Base-by-base conservation (phyloP, 805 yeast genomes). In the Suhomyces prunicola region DNA sequence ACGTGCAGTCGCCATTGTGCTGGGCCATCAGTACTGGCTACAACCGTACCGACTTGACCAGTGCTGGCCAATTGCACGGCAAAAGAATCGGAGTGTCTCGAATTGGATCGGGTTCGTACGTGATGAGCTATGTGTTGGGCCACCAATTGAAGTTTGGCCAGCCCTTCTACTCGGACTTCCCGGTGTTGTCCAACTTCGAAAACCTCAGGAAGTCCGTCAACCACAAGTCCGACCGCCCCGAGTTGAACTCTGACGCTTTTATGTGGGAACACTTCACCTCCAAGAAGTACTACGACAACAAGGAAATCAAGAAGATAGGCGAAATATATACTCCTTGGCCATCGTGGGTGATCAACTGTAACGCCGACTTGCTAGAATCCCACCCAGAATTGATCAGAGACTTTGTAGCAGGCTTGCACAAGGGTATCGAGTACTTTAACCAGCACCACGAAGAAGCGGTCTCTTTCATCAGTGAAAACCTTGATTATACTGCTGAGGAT, bases 261-360 rank as follows among this genome's bases (percentile, higher is more conserved):
- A 88, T 92, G 96, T 91, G 97, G 97, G 97, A 91, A 64, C 81
- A 88, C 69, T 91, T 91, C 74, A 91, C 97, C 1, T 84, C 92
- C 33, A 91, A 91, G 65, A 83, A 82, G 66, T 91, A 88, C 72
- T 90, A 88, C 67, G 97, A 89, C 63, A 79, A 72, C 51, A 80
- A 82, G 19, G 97, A 90, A 61, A 85, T 92, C 70, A 89, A 87
- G 70, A 76, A 81, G 59, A 84, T 91, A 55, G 97, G 96, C 13
- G 89, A 88, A 58, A 90, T 91, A 53, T 88, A 87, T 70, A 91
- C 97, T 0, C 97, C 97, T 17, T 91, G 97, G 97, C 93, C 97
- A 9, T 88, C 96, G 2, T 91, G 97, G 97, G 92, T 90, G 13
- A 78, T 90, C 47, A 82, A 84, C 19, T 83, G 83, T 5, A 69